Evolutionary conservation across 2,329 filamentous ascomycete species (phyloP), one percentile per base, ranked within the genome.

Genomic region (Shiraia sp.): DNA sequence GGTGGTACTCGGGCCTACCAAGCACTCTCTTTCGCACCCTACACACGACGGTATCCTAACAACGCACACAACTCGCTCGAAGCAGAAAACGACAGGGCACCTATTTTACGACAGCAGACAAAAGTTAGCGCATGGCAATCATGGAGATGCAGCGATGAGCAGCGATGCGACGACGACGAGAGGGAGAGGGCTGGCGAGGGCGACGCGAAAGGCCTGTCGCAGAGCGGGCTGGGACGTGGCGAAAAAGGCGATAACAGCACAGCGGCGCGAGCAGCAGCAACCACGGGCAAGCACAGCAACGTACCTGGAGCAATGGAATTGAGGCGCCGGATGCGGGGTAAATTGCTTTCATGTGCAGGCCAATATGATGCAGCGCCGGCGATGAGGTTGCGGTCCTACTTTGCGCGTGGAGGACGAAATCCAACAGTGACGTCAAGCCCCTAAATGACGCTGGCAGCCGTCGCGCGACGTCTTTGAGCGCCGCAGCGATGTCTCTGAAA

Each of bases 381-480:
- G 48, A 37, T 28, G 44, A 55, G 45, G 51, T 45, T 35, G 55
- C 46, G 36, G 45, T 45, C 53, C 44, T 47, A 45, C 38, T n/a
- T n/a, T 42, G 42, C 38, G 41, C 37, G 48, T 45, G 53, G 30
- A 49, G 40, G 52, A 47, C 41, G 42, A 49, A 54, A 49, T 53
- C 50, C 40, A 47, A 53, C 53, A 41, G 57, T 61, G 57, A 61
- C 57, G 57, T 61, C 57, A 61, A 60, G 54, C 55, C 55, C 53
- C 52, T 53, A 32, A 45, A 48, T 44, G 49, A 54, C 47, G 46
- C 40, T 58, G 40, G 38, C 46, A 40, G 48, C 41, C 37, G 47
- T 45, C 42, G 47, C 55, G 52, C 28, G 17, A 17, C 25, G 19
- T 23, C 41, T 50, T 41, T 32, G 40, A 44, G 19, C 40, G 32